These are phyloP conservation scores for Halophytophthora polymorphica DNA, from an alignment of 352 stramenopile genomes.

Conservation along the genomic window DNA sequence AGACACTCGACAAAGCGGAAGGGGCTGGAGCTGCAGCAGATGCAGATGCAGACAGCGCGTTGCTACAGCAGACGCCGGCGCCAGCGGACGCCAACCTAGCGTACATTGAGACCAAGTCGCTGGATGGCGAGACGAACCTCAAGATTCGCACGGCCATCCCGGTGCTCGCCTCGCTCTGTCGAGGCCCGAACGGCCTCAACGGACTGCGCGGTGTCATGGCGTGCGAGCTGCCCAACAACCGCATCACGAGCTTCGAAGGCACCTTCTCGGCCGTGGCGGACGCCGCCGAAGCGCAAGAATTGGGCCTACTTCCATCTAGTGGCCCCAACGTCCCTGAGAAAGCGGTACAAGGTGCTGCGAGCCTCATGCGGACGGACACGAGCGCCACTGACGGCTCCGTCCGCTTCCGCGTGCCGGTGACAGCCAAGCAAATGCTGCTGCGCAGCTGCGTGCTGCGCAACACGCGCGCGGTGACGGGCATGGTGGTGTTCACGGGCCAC, in stretches of 20 bases:
- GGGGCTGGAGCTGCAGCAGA: not conserved
- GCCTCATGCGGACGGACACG: slow-evolving; percentile 25
- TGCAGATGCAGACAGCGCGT: slow-evolving; percentile 1
- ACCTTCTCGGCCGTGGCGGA: slow-evolving; percentile 49
- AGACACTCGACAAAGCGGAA: no score
- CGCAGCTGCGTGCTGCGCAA: slow-evolving; percentile 88
- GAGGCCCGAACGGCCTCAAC: slow-evolving; percentile 25
- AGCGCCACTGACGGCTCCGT: slow-evolving; percentile 28
- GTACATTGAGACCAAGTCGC: slow-evolving; percentile 85
- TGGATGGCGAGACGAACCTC: slow-evolving; percentile 83
- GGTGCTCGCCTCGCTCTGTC: slow-evolving; percentile 36
- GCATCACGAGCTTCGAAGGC: slow-evolving; percentile 83
- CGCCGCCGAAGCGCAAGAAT: slow-evolving; percentile 26
- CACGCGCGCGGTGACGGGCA: slow-evolving; percentile 73
- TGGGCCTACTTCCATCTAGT: slow-evolving; percentile 24
- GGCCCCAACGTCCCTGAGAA: not conserved
- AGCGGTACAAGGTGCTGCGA: slow-evolving; percentile 5
- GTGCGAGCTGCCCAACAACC: slow-evolving; percentile 81
- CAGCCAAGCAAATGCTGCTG: slow-evolving; percentile 87
- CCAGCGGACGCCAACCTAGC: slow-evolving; percentile 38
- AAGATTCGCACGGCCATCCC: slow-evolving; percentile 79
- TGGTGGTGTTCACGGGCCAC: slow-evolving; percentile 89
- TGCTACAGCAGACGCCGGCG: slow-evolving; percentile 8
- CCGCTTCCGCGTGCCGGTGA: slow-evolving; percentile 54
- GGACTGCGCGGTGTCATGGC: slow-evolving; percentile 55